Evolutionary conservation across 2,329 filamentous ascomycete species (phyloP).

Genomic region (Hypoxylon sp.): DNA sequence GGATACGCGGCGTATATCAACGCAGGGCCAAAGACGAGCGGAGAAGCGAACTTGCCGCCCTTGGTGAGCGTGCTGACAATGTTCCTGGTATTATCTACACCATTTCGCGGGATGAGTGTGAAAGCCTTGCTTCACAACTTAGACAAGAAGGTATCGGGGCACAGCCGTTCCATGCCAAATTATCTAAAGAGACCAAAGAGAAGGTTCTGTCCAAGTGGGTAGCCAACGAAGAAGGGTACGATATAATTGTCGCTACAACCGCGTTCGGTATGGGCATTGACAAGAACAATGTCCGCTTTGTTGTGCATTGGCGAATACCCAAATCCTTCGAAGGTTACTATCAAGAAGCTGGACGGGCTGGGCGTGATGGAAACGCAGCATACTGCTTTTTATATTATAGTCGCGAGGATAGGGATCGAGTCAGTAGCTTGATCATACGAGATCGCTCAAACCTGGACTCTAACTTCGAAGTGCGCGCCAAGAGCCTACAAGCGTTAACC

Average conservation of each 20-base stretch:
- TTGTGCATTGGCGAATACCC: conserved; percentile 93
- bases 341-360: conserved; percentile 93
- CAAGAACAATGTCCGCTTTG: conserved; percentile 94
- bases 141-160: conserved; percentile 79
- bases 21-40: conserved; percentile 75
- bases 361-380: conserved; percentile 88
- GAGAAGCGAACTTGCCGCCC: conserved; percentile 69
- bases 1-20: conserved; percentile 81
- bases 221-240: conserved; percentile 80
- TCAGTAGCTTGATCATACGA: conserved; percentile 70
- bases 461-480: conserved; percentile 67
- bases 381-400: conserved; percentile 94
- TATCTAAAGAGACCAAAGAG: conserved; percentile 78
- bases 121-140: conserved; percentile 76
- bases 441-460: conserved; percentile 56
- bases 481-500: conserved; percentile 78
- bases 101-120: conserved; percentile 80
- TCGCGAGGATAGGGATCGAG: conserved; percentile 85
- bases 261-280: conserved; percentile 99
- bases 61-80: conserved; percentile 71
- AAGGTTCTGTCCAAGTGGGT: conserved; percentile 81
- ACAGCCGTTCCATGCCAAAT: conserved; percentile 79
- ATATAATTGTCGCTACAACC: conserved; percentile 94
- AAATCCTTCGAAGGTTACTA: conserved; percentile 97
- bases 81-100: conserved; percentile 87